A percentile compares a stretch with the other conserved stretches of the same genome.
Evolutionary conservation across 345 rosid species (phyloP).

Genomic region (Bretschneidera sinensis): DNA sequence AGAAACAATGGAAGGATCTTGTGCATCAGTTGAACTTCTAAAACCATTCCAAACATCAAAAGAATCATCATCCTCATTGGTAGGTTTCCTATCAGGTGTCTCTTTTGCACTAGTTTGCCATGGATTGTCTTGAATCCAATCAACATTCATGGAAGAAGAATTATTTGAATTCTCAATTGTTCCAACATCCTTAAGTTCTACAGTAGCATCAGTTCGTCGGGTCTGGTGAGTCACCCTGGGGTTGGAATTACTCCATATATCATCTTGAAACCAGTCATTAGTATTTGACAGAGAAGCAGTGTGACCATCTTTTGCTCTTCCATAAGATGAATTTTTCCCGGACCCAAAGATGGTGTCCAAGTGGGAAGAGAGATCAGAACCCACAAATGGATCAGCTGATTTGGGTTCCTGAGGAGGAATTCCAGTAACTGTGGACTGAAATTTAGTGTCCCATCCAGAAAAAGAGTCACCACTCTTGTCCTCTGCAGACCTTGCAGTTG

Average conservation of each 20-base stretch:
- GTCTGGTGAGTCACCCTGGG: slow-evolving; percentile 17
- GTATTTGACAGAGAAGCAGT: slow-evolving; percentile 29
- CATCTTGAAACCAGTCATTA: slow-evolving; percentile 50
- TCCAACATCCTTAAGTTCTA: slow-evolving; percentile 21
- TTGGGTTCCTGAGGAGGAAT: slow-evolving; percentile 26
- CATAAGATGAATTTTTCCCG: slow-evolving; percentile 28
- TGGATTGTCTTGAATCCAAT: slow-evolving; percentile 37
- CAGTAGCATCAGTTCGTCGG: slow-evolving; percentile 19
- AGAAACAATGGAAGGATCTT: slow-evolving; percentile 25
- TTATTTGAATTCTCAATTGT: slow-evolving; percentile 6
- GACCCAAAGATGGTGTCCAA: slow-evolving; percentile 61
- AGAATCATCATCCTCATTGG: slow-evolving; percentile 40
- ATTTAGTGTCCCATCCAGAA: slow-evolving; percentile 47
- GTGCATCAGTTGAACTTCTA: slow-evolving; percentile 44
- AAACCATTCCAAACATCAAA: slow-evolving; percentile 70
- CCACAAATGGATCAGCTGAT: slow-evolving; percentile 37
- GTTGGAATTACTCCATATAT: slow-evolving; percentile 29
- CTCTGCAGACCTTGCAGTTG: slow-evolving; percentile 18
- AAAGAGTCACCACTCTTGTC: slow-evolving; percentile 32
- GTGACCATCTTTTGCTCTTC: slow-evolving; percentile 26
- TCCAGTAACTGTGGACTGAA: slow-evolving; percentile 39
- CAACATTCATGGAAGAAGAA: slow-evolving; percentile 33
- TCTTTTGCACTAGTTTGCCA: slow-evolving; percentile 30
- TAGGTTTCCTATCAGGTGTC: slow-evolving; percentile 22
- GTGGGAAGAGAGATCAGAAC: slow-evolving; percentile 51